Evolutionary conservation across 2,329 filamentous ascomycete species (phyloP).

Genomic region (Neofusicoccum sp.): DNA sequence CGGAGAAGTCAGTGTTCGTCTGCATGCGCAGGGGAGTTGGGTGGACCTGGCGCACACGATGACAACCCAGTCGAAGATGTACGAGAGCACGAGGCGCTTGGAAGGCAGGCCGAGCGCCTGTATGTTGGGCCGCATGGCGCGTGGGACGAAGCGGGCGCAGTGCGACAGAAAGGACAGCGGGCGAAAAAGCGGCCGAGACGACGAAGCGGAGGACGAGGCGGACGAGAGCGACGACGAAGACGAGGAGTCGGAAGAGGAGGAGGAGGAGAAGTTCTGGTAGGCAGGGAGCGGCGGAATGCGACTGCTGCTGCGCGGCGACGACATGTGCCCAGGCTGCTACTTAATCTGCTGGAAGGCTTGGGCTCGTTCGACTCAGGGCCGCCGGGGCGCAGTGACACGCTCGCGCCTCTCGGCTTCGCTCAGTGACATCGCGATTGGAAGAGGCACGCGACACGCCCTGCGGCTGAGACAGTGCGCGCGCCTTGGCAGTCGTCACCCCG

Average conservation of each 20-base stretch:
- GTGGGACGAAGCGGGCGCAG: no score
- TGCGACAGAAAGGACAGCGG: background rate
- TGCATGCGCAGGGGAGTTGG: background rate
- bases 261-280: background rate
- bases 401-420: background rate
- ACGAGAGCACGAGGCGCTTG: conserved; percentile 63
- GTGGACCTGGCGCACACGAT: conserved; percentile 55
- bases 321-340: conserved; percentile 15
- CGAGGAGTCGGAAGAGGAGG: background rate
- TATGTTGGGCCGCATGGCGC: background rate
- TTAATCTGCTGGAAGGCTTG: conserved; percentile 3
- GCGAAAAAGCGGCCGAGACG: no score
- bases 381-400: conserved; percentile 2
- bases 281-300: background rate
- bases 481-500: conserved; percentile 1
- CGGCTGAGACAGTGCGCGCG: background rate
- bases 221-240: background rate
- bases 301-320: background rate
- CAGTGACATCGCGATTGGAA: background rate
- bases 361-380: background rate
- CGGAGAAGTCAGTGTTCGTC: background rate
- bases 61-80: conserved; percentile 74
- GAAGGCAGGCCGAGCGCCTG: conserved; percentile 37
- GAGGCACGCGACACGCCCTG: background rate
- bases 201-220: background rate